Evolutionary conservation across 2,329 filamentous ascomycete species (phyloP).

Genomic region (Periglandula ipomoeae): DNA sequence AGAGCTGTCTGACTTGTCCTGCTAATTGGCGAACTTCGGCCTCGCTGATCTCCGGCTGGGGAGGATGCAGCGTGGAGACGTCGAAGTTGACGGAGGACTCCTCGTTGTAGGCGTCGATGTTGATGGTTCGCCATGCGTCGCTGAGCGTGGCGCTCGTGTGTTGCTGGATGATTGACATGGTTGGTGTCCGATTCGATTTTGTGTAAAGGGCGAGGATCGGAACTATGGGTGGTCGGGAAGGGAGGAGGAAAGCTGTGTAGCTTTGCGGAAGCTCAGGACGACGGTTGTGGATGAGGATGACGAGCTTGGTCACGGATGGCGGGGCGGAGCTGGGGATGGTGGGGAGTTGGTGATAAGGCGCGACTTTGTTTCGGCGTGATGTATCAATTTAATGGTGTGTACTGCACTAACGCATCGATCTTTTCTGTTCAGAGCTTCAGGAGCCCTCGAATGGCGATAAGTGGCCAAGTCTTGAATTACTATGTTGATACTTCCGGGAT

Average conservation of each 20-base stretch:
- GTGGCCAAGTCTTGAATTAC: too few species aligned
- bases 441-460: too few species aligned
- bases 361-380: too few species aligned
- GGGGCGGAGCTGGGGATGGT: not conserved
- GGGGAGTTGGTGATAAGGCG: too few species aligned
- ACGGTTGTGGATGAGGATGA: too few species aligned
- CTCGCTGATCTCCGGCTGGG: conserved; percentile 64
- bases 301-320: conserved; percentile 22
- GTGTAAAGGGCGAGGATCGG: not conserved
- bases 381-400: too few species aligned
- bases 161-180: conserved; percentile 61
- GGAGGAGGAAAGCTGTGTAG: not conserved
- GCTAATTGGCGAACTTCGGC: conserved; percentile 70
- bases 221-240: not conserved
- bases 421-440: too few species aligned
- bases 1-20: conserved; percentile 75
- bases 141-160: conserved; percentile 49
- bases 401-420: too few species aligned
- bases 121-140: conserved; percentile 77
- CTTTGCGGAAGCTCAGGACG: too few species aligned
- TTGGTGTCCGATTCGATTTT: not conserved
- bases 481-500: too few species aligned
- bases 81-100: conserved; percentile 91
- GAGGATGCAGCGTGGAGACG: conserved; percentile 70
- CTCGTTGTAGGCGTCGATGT: conserved; percentile 84